phyloP scores from a whole-genome alignment of 2,329 filamentous ascomycete species.

The Calonectria pseudoreteaudii region DNA sequence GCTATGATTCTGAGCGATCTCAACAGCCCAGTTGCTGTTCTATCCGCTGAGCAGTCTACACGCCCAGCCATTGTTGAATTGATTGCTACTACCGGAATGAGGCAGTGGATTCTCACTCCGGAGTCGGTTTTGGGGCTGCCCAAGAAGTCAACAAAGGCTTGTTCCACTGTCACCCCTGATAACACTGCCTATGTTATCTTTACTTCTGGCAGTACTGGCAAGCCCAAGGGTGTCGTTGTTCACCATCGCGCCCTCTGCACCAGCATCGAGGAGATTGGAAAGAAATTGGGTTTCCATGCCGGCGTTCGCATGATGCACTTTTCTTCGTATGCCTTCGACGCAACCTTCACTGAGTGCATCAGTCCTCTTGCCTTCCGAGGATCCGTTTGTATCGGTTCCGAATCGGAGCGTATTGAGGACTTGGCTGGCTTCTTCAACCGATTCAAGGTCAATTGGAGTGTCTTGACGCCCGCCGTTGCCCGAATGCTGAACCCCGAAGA shows the following conservation, averaged over 20 bases:
- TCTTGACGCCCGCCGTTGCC: slow-evolving; percentile 33
- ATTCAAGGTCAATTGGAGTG: slow-evolving; percentile 31
- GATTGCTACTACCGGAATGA: neutral
- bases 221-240: slow-evolving; percentile 33
- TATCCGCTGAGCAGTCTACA: neutral
- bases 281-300: slow-evolving; percentile 28
- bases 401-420: slow-evolving; percentile 31
- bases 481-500: slow-evolving; percentile 28
- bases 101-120: neutral
- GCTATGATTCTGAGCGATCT: neutral
- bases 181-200: slow-evolving; percentile 33
- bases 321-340: slow-evolving; percentile 48
- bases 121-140: neutral
- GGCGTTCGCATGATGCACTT: slow-evolving; percentile 46
- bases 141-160: neutral
- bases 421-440: slow-evolving; percentile 21
- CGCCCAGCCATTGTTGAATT: neutral
- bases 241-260: slow-evolving; percentile 32
- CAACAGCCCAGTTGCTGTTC: neutral
- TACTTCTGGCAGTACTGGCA: slow-evolving; percentile 36
- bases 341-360: slow-evolving; percentile 38
- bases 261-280: neutral
- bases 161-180: neutral
- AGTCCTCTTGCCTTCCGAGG: slow-evolving; percentile 36
- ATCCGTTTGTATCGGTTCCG: slow-evolving; percentile 27